Evolutionary conservation across 352 stramenopile genomes (phyloP).

Genomic region (Phytophthora idaei): DNA sequence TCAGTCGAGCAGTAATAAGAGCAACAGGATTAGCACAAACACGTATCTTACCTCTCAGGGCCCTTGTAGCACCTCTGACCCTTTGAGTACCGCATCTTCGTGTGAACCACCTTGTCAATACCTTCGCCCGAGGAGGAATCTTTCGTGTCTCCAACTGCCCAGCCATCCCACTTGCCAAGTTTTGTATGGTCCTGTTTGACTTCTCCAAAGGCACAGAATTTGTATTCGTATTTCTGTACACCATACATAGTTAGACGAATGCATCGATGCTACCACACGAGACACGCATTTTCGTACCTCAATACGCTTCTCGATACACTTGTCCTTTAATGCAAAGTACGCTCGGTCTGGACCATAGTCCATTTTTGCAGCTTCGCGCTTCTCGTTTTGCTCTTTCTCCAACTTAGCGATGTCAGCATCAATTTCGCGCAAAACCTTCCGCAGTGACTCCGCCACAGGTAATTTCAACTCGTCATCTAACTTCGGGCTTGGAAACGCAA

Average conservation of each 20-base stretch:
- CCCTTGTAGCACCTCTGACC: conserved; percentile 93
- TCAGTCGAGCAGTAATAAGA: conserved; percentile 2
- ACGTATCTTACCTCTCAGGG: conserved; percentile 56
- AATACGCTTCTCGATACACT: conserved; percentile 79
- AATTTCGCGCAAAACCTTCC: conserved; percentile 69
- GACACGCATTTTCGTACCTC: conserved; percentile 48
- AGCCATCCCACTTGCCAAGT: conserved; percentile 81
- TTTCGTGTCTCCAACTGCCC: conserved; percentile 24
- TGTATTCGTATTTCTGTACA: conserved; percentile 86
- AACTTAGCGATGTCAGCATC: conserved; percentile 63
- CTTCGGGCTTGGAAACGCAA: conserved; percentile 46
- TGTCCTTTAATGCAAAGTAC: conserved; percentile 78
- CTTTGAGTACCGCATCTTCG: conserved; percentile 76
- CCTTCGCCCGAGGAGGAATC: neutral
- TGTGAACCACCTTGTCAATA: conserved; percentile 36
- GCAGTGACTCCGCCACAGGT: conserved; percentile 70
- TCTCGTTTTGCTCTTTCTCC: conserved; percentile 54
- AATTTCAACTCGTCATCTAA: conserved; percentile 61
- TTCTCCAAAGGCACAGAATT: conserved; percentile 84
- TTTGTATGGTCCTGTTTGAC: conserved; percentile 81
- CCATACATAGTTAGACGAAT: conserved; percentile 7
- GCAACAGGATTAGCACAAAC: neutral
- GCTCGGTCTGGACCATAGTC: conserved; percentile 76
- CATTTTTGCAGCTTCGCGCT: conserved; percentile 41
- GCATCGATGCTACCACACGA: neutral